phyloP scores from a whole-genome alignment of 2,329 filamentous ascomycete species.

The Metarhizium anisopliae region DNA sequence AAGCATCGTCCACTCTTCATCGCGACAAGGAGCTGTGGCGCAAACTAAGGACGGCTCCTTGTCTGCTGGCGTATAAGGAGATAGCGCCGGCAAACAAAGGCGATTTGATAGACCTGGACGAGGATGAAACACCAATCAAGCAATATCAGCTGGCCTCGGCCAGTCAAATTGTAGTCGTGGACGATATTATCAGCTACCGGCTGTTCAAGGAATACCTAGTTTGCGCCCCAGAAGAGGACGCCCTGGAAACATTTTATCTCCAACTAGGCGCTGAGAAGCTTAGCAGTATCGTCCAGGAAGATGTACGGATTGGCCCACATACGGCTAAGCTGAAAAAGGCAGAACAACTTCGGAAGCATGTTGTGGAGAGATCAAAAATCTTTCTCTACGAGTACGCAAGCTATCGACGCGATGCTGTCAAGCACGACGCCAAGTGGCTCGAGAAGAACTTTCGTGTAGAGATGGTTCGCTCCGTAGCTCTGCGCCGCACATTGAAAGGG shows the following conservation, averaged over 20 bases:
- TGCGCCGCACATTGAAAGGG: constrained; percentile 67
- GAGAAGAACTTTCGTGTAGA: constrained; percentile 75
- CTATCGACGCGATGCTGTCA: constrained; percentile 67
- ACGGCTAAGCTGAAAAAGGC: constrained; percentile 61
- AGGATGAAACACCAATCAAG: constrained; percentile 57
- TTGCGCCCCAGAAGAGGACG: constrained; percentile 83
- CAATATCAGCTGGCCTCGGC: constrained; percentile 72
- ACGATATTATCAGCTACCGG: constrained; percentile 83
- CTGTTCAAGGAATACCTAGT: constrained; percentile 80
- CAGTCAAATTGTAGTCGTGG: constrained; percentile 64
- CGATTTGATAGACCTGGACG: constrained; percentile 42
- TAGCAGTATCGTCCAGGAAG: constrained; percentile 69
- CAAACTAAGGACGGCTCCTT: constrained; percentile 65
- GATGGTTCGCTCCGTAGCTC: constrained; percentile 67
- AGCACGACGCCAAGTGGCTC: constrained; percentile 83
- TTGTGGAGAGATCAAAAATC: constrained; percentile 79
- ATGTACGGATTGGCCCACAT: constrained; percentile 60
- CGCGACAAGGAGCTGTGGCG: constrained; percentile 70
- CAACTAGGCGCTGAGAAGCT: constrained; percentile 70
- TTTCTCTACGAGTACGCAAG: constrained; percentile 72
- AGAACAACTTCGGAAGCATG: constrained; percentile 63
- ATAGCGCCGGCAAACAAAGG: constrained; percentile 38
- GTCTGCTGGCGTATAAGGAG: constrained; percentile 78
- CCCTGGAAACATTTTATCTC: constrained; percentile 75
- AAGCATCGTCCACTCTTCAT: constrained; percentile 60